A percentile compares a stretch with the other conserved stretches of the same genome.
phyloP scores from a whole-genome alignment of 768 basidiomycete species.

The Leccinum variicolor region DNA sequence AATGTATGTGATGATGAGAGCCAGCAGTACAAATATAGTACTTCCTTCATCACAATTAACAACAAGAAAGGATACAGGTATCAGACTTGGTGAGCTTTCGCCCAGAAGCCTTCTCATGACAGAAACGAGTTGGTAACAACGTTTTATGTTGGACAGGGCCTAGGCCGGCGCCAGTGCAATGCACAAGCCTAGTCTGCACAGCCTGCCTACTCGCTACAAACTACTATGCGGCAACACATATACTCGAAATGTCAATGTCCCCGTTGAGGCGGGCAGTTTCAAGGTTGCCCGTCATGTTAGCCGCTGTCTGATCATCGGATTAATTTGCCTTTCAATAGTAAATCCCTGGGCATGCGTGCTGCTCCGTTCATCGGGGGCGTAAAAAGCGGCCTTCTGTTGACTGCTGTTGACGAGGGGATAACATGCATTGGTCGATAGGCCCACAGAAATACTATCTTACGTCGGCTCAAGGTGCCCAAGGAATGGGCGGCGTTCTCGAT shows the following conservation, averaged over 20 bases:
- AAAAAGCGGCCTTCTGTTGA: conserved; percentile 16
- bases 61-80: conserved; percentile 27
- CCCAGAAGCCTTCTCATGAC: not conserved
- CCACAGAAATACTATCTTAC: not conserved
- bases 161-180: conserved; percentile 11
- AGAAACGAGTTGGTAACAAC: conserved; percentile 9
- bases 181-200: conserved; percentile 9
- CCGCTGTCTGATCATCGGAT: conserved; percentile 18
- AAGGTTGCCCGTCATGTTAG: conserved; percentile 8
- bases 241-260: conserved; percentile 11
- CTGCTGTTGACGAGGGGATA: conserved; percentile 18
- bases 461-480: conserved; percentile 1
- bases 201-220: not conserved
- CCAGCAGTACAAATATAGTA: conserved; percentile 27
- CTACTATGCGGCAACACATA: not conserved
- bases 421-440: conserved; percentile 18
- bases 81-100: conserved; percentile 13
- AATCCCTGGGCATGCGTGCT: conserved; percentile 3
- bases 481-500: not conserved
- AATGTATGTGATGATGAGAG: conserved; percentile 19
- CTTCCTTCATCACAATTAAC: conserved; percentile 29
- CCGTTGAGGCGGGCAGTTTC: conserved; percentile 10
- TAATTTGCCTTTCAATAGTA: conserved; percentile 32
- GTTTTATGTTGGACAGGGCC: conserved; percentile 9
- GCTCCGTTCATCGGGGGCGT: conserved; percentile 7